Base-by-base conservation (phyloP, 805 yeast genomes). In the Yamadazyma insecticola region DNA sequence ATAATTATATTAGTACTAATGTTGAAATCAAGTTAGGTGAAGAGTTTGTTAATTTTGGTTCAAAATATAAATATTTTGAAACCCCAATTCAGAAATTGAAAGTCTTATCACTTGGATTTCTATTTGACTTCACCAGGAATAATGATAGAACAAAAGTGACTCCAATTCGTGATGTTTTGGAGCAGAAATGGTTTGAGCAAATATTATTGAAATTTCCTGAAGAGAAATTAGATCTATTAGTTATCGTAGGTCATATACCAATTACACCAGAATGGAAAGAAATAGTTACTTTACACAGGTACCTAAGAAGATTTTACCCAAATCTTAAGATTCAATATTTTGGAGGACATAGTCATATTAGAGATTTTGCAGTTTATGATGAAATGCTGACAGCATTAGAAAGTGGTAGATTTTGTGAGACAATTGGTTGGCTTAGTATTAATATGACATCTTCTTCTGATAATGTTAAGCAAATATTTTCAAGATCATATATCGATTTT, bases 301-400 rank as follows among this genome's bases (percentile, higher is more conserved):
- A 53, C 5, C 55, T 90, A 16, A 71, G 97, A 37, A 37, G 51
- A 16, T 60, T 56, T 16, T 82, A 74, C 45, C 90, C 94, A 5
- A 51, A 67, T 18, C 67, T 71, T 0, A 63, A 77, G 0, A 82
- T 90, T 32, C 96, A 87, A 52, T 85, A 82, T 45, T 81, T 90
- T 56, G 97, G 97, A 1, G 97, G 97, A 1, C 97, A 90, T 57
- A 78, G 94, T 17, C 97, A 90, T 51, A 77, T 90, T 11, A 67
- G 97, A 39, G 97, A 90, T 55, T 90, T 81, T 54, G 70, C 75
- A 6, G 61, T 74, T 3, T 64, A 78, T 30, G 97, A 90, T 48
- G 58, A 64, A 2, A 61, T 59, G 29, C 72, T 89, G 15, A 76
- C 84, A 0, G 96, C 81, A 0, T 56, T 90, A n/a, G 95, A 90